A percentile compares a stretch with the other conserved stretches of the same genome.
phyloP scores from a whole-genome alignment of 176 grass and related monocot genomes.

The Juncus effusus region DNA sequence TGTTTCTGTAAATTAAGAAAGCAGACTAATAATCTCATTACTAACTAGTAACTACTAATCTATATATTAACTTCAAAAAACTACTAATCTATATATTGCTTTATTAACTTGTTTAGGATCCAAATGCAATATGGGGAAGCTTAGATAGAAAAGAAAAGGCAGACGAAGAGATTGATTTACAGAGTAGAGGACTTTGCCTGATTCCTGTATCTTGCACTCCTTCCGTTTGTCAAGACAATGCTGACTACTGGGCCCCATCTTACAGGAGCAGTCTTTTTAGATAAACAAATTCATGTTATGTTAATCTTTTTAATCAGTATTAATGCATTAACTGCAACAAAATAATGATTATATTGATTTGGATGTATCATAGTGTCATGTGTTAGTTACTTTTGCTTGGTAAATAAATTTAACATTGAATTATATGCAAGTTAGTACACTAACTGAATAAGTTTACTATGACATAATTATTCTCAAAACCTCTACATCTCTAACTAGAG shows the following conservation, averaged over 20 bases:
- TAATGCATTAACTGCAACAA: too few relatives aligned
- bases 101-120: slow-evolving; percentile 36
- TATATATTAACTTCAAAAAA: slow-evolving; percentile 10
- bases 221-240: slow-evolving; percentile 54
- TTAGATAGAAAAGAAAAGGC: slow-evolving; percentile 33
- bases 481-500: too few relatives aligned
- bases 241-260: slow-evolving; percentile 79
- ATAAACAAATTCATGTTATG: slow-evolving; percentile 35
- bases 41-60: not conserved
- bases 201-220: slow-evolving; percentile 77
- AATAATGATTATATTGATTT: too few relatives aligned
- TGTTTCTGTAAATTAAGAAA: too few relatives aligned
- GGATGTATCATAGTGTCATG: too few relatives aligned
- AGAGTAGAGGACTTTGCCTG: slow-evolving; percentile 76
- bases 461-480: too few relatives aligned
- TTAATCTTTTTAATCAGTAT: slow-evolving; percentile 2
- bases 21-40: not conserved
- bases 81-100: slow-evolving; percentile 5
- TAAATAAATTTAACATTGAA: too few relatives aligned
- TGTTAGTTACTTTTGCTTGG: too few relatives aligned
- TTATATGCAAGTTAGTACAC: too few relatives aligned
- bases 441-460: too few relatives aligned
- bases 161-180: slow-evolving; percentile 57
- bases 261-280: slow-evolving; percentile 75
- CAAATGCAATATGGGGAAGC: slow-evolving; percentile 44